Conservation (phyloP, 768 basidiomycete species). For the Cytidiella melzeri region DNA sequence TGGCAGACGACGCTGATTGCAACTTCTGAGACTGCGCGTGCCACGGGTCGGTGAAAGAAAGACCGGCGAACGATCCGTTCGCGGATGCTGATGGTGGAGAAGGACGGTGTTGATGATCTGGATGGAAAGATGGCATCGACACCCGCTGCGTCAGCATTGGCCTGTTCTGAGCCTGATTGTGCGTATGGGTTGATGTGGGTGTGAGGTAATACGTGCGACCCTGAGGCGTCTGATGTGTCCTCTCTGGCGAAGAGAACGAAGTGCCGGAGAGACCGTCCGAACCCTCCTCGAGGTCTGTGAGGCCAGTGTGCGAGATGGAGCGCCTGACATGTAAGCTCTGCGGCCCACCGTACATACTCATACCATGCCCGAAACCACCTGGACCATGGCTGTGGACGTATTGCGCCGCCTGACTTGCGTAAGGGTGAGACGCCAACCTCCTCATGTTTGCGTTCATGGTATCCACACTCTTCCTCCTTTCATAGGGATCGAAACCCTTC, state of each 20-base stretch:
- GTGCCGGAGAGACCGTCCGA: not conserved
- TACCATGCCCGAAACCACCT: too few species aligned
- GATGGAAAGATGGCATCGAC: constrained; percentile 2
- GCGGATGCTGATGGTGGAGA: not conserved
- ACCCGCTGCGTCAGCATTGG: not conserved
- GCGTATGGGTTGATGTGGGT: not conserved
- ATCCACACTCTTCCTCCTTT: constrained; percentile 19
- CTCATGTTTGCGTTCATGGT: constrained; percentile 8
- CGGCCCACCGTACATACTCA: not conserved
- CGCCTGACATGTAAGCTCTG: not conserved
- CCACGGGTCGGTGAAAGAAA: not conserved
- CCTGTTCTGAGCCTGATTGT: not conserved
- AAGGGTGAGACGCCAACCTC: constrained; percentile 20
- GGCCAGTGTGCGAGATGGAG: not conserved
- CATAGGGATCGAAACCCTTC: constrained; percentile 16
- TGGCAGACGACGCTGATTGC: not conserved
- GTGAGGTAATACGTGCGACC: not conserved
- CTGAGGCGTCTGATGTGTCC: not conserved
- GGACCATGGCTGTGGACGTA: constrained; percentile 6
- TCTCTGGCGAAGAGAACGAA: not conserved
- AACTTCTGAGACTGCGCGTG: not conserved
- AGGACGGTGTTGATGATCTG: not conserved
- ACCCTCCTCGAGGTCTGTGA: not conserved
- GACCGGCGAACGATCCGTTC: not conserved
- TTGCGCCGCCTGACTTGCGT: constrained; percentile 19